Evolutionary conservation across 2,329 filamentous ascomycete genomes (phyloP).

Genomic region (Cercospora brassicicola): DNA sequence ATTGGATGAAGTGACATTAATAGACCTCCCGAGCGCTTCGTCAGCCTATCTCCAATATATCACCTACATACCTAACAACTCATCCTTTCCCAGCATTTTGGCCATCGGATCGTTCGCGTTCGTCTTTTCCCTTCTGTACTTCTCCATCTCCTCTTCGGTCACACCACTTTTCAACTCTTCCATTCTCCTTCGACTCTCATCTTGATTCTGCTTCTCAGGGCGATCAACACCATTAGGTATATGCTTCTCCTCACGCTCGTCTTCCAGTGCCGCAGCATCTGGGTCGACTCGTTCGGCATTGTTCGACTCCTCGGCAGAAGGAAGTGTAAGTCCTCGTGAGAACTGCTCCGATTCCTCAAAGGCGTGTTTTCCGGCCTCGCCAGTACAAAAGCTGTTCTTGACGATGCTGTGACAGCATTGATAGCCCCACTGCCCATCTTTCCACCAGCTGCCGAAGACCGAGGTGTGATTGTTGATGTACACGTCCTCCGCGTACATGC

Average conservation of each 20-base stretch:
- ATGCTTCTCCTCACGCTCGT: conserved; percentile 44
- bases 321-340: conserved; percentile 50
- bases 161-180: conserved; percentile 77
- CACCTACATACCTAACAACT: conserved; percentile 50
- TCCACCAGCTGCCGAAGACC: conserved; percentile 98
- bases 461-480: conserved; percentile 86
- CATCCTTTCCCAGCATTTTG: conserved; percentile 71
- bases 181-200: conserved; percentile 67
- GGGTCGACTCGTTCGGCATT: conserved; percentile 40
- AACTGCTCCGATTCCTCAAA: conserved; percentile 73
- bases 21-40: conserved; percentile 20
- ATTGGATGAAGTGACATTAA: neutral
- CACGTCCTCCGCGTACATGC: conserved; percentile 89
- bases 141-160: conserved; percentile 81
- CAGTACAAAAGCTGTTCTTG: conserved; percentile 97
- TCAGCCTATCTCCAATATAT: neutral
- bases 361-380: conserved; percentile 78
- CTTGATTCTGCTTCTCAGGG: conserved; percentile 44
- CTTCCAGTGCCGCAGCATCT: conserved; percentile 46
- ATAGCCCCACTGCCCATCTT: conserved; percentile 92
- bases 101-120: conserved; percentile 85
- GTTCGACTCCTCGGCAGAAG: conserved; percentile 27
- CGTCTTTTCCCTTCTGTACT: conserved; percentile 73
- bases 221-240: conserved; percentile 47
- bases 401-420: conserved; percentile 89